Percentiles rank a stretch among this genome's conserved stretches.
Conservation (phyloP, 2,329 filamentous ascomycete species). For the Periconia digitata region DNA sequence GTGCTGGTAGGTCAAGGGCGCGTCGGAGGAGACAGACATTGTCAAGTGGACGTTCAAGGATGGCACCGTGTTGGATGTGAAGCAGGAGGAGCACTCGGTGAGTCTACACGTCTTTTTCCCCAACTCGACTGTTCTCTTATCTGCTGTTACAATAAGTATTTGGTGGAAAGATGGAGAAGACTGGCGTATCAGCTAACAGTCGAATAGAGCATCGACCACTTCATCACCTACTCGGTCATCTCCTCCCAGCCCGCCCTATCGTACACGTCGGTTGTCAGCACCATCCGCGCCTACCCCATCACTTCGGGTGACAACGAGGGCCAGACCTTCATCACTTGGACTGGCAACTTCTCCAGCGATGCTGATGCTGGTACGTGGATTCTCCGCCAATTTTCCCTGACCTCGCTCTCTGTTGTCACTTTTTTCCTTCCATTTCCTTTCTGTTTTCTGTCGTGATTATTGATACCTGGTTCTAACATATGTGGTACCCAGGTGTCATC, state of each 20-base stretch:
- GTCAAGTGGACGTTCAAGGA: conserved; percentile 73
- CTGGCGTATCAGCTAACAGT: background rate
- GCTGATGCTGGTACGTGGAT: conserved; percentile 65
- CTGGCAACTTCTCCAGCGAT: conserved; percentile 69
- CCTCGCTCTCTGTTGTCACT: background rate
- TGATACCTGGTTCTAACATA: conserved; percentile 4
- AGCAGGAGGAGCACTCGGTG: conserved; percentile 75
- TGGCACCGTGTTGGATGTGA: conserved; percentile 67
- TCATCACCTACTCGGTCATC: conserved; percentile 74
- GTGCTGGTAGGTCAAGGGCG: conserved; percentile 64
- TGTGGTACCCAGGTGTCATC: conserved; percentile 59
- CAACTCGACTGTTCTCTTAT: background rate
- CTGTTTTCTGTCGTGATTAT: too few relatives aligned
- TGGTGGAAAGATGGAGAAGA: background rate
- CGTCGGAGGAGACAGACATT: conserved; percentile 65
- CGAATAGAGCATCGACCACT: conserved; percentile 60
- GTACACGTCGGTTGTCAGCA: conserved; percentile 68
- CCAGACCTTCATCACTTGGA: conserved; percentile 70
- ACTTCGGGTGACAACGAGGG: conserved; percentile 67
- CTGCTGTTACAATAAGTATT: background rate
- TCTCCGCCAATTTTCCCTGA: background rate
- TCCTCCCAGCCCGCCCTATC: conserved; percentile 64
- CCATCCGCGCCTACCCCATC: conserved; percentile 65
- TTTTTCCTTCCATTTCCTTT: background rate
- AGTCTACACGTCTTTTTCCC: conserved; percentile 23